A percentile compares a stretch with the other conserved stretches of the same genome.
phyloP scores from a whole-genome alignment of 805 yeast species.

The Yarrowia sp. region DNA sequence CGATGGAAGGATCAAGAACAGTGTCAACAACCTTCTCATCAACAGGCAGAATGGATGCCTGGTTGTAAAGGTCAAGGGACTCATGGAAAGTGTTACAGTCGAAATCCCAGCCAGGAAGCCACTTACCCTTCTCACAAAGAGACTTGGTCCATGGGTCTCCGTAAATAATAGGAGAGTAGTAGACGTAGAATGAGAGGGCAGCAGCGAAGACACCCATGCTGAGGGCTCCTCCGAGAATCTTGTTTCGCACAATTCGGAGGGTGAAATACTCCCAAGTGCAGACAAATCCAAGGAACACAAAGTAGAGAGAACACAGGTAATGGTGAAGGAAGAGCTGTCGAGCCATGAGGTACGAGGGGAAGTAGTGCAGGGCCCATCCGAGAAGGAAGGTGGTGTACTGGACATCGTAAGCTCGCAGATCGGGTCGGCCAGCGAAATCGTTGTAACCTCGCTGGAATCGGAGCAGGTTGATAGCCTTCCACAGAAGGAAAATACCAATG shows the following conservation, averaged over 20 bases:
- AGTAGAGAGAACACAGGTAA: constrained; percentile 88
- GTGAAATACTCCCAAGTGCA: constrained; percentile 45
- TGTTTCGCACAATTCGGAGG: constrained; percentile 38
- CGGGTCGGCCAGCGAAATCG: constrained; percentile 34
- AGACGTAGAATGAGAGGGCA: constrained; percentile 53
- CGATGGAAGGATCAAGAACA: constrained; percentile 26
- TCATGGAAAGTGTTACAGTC: constrained; percentile 61
- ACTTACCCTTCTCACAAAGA: constrained; percentile 59
- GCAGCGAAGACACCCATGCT: constrained; percentile 49
- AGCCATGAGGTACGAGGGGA: constrained; percentile 74
- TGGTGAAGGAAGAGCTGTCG: constrained; percentile 93
- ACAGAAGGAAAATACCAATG: constrained; percentile 34
- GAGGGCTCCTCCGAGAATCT: constrained; percentile 45
- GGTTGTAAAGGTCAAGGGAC: constrained; percentile 33
- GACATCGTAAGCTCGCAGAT: constrained; percentile 36
- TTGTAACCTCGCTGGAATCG: constrained; percentile 43
- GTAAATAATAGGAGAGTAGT: constrained; percentile 70
- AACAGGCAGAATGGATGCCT: constrained; percentile 27
- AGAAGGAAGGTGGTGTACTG: constrained; percentile 45
- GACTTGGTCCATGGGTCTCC: constrained; percentile 76
- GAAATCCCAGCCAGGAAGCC: constrained; percentile 78
- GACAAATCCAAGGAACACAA: constrained; percentile 75
- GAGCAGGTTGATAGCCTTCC: constrained; percentile 35
- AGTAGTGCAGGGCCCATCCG: constrained; percentile 78
- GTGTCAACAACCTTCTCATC: constrained; percentile 24